A percentile compares a stretch with the other conserved stretches of the same genome.
Conservation (phyloP, 2,329 filamentous ascomycete species). For the Colletotrichum gloeosporioides region DNA sequence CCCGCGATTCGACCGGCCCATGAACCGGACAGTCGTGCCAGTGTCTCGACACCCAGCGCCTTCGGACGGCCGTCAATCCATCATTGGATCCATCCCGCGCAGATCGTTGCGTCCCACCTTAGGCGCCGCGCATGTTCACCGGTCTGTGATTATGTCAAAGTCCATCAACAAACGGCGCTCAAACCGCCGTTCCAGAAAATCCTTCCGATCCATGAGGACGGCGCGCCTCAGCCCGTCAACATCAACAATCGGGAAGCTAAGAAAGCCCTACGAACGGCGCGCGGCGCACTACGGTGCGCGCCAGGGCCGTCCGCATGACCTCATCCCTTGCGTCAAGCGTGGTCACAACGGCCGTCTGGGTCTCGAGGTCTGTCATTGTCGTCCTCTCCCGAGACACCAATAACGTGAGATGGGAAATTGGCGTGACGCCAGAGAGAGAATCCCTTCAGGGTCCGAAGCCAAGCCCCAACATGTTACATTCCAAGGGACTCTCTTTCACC, state of each 20-base stretch:
- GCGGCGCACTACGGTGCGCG: not conserved
- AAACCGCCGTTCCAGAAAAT: slow-evolving; percentile 1
- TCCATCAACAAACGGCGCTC: not conserved
- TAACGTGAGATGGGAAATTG: not conserved
- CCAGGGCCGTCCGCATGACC: not conserved
- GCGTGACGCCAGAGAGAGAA: not conserved
- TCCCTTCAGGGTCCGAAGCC: slow-evolving; percentile 2
- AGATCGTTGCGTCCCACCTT: slow-evolving; percentile 1
- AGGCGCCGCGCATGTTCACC: not conserved
- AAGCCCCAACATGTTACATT: not conserved
- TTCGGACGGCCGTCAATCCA: slow-evolving; percentile 2
- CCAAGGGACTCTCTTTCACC: not conserved
- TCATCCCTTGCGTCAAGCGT: slow-evolving; percentile 17
- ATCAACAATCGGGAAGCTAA: not conserved
- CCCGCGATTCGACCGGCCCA: not conserved
- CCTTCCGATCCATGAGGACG: not conserved
- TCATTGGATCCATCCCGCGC: slow-evolving; percentile 1
- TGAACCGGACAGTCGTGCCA: not conserved
- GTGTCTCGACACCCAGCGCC: not conserved
- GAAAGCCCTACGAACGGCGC: not conserved
- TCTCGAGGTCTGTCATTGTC: not conserved
- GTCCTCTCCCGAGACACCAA: slow-evolving; percentile 9
- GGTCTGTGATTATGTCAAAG: not conserved
- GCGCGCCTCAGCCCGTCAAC: not conserved
- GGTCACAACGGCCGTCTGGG: not conserved